Conservation (phyloP, 805 yeast genomes). For the Torulaspora delbrueckii region DNA sequence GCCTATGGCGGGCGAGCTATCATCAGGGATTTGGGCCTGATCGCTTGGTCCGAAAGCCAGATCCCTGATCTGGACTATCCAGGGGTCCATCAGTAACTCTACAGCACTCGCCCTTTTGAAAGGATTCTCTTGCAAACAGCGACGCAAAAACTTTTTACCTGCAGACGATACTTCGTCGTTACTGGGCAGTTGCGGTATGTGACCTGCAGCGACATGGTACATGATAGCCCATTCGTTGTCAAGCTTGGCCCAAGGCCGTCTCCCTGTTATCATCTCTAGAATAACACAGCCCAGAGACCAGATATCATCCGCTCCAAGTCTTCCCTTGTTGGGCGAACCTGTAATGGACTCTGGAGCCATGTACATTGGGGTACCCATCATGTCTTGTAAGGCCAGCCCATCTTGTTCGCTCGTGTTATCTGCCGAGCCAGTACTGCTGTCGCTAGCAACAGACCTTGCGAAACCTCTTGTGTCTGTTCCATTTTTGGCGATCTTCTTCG, state of each 20-base stretch:
- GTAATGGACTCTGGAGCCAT: constrained; percentile 97
- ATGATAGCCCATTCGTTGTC: constrained; percentile 98
- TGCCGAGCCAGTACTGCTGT: constrained; percentile 26
- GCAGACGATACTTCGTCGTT: constrained; percentile 68
- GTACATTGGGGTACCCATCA: constrained; percentile 95
- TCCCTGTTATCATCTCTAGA: constrained; percentile 93
- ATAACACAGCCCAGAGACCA: constrained; percentile 98
- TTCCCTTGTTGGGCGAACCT: constrained; percentile 49
- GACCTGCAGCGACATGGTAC: constrained; percentile 97
- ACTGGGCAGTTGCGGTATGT: constrained; percentile 78
- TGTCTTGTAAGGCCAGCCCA: constrained; percentile 25
- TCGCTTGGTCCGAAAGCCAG: constrained; percentile 55
- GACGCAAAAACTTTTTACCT: constrained; percentile 66
- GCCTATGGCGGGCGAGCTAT: neutral
- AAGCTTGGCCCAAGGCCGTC: constrained; percentile 92
- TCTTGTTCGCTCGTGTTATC: constrained; percentile 30
- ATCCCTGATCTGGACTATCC: constrained; percentile 72
- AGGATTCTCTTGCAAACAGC: constrained; percentile 82
- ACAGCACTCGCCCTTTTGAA: constrained; percentile 74
- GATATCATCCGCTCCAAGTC: constrained; percentile 56
- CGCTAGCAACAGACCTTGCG: constrained; percentile 7
- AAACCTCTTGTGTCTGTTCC: constrained; percentile 37
- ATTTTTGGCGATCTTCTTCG: constrained; percentile 72
- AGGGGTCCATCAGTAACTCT: constrained; percentile 81
- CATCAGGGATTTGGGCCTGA: constrained; percentile 5